A percentile compares a stretch with the other conserved stretches of the same genome.
Evolutionary conservation across 495 filamentous ascomycete genomes (phyloP).

Genomic region (Rhizodiscina lignyota): DNA sequence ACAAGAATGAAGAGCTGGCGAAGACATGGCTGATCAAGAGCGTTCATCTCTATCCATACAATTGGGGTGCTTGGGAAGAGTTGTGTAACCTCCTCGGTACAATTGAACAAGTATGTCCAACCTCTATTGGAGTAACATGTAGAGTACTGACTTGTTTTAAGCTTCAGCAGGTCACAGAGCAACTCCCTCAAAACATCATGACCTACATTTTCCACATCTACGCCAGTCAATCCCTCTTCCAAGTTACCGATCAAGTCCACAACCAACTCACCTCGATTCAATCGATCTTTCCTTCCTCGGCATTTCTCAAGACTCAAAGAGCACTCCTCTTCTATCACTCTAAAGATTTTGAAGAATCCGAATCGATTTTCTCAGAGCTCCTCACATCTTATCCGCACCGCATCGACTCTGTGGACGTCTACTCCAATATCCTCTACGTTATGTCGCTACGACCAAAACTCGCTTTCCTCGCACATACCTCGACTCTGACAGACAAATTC

Average conservation of each 20-base stretch:
- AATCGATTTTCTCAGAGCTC: slow-evolving; percentile 68
- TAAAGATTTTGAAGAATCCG: slow-evolving; percentile 82
- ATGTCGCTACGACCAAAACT: slow-evolving; percentile 74
- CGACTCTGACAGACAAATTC: slow-evolving; percentile 83
- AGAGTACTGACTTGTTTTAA: slow-evolving; percentile 9
- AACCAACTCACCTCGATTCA: slow-evolving; percentile 59
- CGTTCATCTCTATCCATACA: slow-evolving; percentile 73
- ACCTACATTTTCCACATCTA: slow-evolving; percentile 85
- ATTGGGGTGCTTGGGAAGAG: slow-evolving; percentile 96
- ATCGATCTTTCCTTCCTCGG: slow-evolving; percentile 64
- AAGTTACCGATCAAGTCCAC: slow-evolving; percentile 57
- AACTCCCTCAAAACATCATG: slow-evolving; percentile 79
- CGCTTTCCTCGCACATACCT: slow-evolving; percentile 80
- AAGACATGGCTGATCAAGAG: slow-evolving; percentile 69
- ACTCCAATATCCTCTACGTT: slow-evolving; percentile 93
- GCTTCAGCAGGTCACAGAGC: slow-evolving; percentile 38
- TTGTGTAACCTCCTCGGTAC: slow-evolving; percentile 56
- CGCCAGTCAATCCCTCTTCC: slow-evolving; percentile 78
- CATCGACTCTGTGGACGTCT: slow-evolving; percentile 81
- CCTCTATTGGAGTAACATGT: not conserved
- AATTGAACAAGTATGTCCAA: slow-evolving; percentile 53
- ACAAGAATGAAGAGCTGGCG: slow-evolving; percentile 73
- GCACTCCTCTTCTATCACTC: slow-evolving; percentile 83
- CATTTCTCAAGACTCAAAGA: slow-evolving; percentile 78
- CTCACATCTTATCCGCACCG: slow-evolving; percentile 69